Base-by-base conservation (phyloP, 2,329 filamentous ascomycete species). In the Exserohilum rostratum region DNA sequence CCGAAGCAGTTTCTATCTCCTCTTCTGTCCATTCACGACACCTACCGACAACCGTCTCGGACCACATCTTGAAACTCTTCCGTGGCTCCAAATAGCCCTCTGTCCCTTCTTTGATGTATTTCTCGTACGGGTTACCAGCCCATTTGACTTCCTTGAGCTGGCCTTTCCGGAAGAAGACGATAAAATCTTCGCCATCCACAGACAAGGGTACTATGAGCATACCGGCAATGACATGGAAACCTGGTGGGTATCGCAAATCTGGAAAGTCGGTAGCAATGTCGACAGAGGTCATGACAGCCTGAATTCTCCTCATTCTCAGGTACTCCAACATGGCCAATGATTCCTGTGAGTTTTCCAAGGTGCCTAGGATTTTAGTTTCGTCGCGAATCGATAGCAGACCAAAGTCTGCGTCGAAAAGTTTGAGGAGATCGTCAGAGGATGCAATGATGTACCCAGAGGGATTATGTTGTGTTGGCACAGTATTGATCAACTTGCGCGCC, bases 371-470 rank as follows among this genome's bases (percentile, higher is more conserved):
- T 68, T 96, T 96, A 0, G 91, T 95, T 71, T 96, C 91, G n/a
- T 90, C 91, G 25, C 85, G 83, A 39, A 96, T 96, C 0, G 90
- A 96, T 0, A 96, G 76, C 37, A 95, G 81, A 2, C 91, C 93
- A 69, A 91, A 95, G 65, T 96, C 92, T 0, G 91, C 92, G 68
- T 95, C 87, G 60, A 96, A 96, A 0, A 96, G 80, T 63, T 87
- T 90, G 3, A 96, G 73, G 0, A 96, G 76, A 65, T 96, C 92
- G 48, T 96, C 91, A 0, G 91, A 95, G 0, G 91, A 95, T 0
- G 91, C 91, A 52, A 96, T 88, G 43, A 96, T 96, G 70, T 96
- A 96, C 0, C 91, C 91, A 0, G 91, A 91, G 0, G 91, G 91
- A 47, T 93, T 96, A 50, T 87, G 84, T 57, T 91, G 85, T 0